These are phyloP conservation scores for Kokia cookei DNA, from an alignment of 441 rosid genomes.

Conservation along the genomic window DNA sequence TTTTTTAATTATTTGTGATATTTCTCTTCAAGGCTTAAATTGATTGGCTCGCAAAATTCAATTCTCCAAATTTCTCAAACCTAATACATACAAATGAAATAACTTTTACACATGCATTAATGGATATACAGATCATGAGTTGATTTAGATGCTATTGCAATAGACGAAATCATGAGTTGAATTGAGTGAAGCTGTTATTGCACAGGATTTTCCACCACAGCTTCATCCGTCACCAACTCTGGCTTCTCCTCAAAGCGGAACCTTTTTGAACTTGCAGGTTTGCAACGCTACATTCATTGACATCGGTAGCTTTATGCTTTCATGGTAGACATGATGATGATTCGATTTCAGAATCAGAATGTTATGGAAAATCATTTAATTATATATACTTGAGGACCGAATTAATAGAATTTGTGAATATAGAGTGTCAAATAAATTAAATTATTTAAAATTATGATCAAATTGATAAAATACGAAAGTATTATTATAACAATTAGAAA, in stretches of 20 bases:
- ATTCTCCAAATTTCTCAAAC: not conserved
- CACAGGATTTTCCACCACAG: constrained; percentile 26
- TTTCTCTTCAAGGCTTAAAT: not conserved
- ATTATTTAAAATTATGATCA: too few relatives aligned
- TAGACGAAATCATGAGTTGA: not conserved
- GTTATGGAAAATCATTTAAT: not conserved
- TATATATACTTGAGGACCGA: too few relatives aligned
- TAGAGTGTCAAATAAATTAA: too few relatives aligned
- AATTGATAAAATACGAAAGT: too few relatives aligned
- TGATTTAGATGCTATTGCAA: not conserved
- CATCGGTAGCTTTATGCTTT: constrained; percentile 32
- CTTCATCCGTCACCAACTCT: constrained; percentile 19
- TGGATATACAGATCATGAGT: not conserved
- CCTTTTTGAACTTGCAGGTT: constrained; percentile 32
- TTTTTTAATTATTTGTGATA: too few relatives aligned
- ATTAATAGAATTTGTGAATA: too few relatives aligned
- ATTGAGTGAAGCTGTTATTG: constrained; percentile 7
- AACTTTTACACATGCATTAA: not conserved
- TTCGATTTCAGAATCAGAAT: constrained; percentile 29
- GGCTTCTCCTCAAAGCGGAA: constrained; percentile 26
- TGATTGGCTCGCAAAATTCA: not conserved
- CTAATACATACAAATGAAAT: not conserved
- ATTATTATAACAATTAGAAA: too few relatives aligned
- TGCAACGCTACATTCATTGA: not conserved
- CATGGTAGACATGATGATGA: constrained; percentile 22